Evolutionary conservation across 2,329 filamentous ascomycete genomes (phyloP).

Genomic region (Xylaria sp.): DNA sequence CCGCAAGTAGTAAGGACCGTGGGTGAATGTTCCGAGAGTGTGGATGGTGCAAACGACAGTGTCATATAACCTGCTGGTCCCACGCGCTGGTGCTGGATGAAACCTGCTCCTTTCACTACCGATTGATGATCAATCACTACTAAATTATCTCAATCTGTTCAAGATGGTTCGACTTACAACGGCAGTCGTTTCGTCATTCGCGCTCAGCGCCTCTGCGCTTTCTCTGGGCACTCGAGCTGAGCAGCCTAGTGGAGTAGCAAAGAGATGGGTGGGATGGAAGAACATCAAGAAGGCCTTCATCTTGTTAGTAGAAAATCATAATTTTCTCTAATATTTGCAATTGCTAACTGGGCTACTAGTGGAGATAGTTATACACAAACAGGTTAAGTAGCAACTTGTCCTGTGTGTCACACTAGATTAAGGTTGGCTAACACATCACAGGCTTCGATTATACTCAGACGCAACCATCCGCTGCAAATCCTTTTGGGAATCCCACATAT

Average conservation of each 20-base stretch:
- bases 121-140: background rate
- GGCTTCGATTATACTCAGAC: conserved; percentile 64
- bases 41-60: background rate
- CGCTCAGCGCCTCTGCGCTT: conserved; percentile 25
- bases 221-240: conserved; percentile 1
- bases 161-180: conserved; percentile 24
- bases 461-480: conserved; percentile 64
- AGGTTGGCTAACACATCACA: conserved; percentile 26
- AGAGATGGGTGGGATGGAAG: conserved; percentile 50
- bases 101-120: background rate
- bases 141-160: background rate
- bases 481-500: conserved; percentile 70
- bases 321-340: background rate
- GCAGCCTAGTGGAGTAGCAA: background rate
- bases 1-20: conserved; percentile 14
- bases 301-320: conserved; percentile 50
- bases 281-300: conserved; percentile 55
- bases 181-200: conserved; percentile 22
- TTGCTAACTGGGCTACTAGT: conserved; percentile 35
- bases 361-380: conserved; percentile 51
- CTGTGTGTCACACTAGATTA: conserved; percentile 1
- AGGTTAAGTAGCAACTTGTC: conserved; percentile 31
- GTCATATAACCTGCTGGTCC: conserved; percentile 21
- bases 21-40: background rate
- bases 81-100: background rate